Evolutionary conservation across 140 eudicot species (phyloP).

Genomic region (Cichorium intybus): DNA sequence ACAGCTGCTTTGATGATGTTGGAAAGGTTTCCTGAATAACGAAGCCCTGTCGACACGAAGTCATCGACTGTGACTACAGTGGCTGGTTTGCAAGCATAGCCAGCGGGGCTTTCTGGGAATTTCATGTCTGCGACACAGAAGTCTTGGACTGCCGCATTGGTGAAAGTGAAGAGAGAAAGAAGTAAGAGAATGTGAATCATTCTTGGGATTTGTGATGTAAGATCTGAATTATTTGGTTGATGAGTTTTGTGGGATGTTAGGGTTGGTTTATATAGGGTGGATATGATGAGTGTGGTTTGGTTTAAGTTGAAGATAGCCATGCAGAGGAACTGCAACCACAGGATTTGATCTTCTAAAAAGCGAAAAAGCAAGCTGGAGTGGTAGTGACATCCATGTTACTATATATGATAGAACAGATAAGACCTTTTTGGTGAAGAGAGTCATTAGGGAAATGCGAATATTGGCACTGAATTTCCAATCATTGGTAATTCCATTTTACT

Average conservation of each 20-base stretch:
- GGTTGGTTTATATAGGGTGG: constrained; percentile 25
- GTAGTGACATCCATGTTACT: constrained; percentile 40
- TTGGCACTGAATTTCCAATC: constrained; percentile 11
- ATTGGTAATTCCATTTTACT: neutral
- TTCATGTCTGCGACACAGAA: constrained; percentile 72
- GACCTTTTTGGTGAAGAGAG: constrained; percentile 25
- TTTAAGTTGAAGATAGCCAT: constrained; percentile 15
- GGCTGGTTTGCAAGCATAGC: constrained; percentile 66
- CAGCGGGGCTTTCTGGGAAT: constrained; percentile 59
- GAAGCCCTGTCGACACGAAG: constrained; percentile 55
- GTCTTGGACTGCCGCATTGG: constrained; percentile 63
- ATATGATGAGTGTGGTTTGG: constrained; percentile 23
- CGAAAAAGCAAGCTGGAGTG: constrained; percentile 32
- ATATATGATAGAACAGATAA: constrained; percentile 22
- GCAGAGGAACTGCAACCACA: constrained; percentile 28
- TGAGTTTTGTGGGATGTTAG: neutral
- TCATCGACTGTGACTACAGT: constrained; percentile 50
- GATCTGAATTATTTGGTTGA: neutral
- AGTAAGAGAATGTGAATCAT: constrained; percentile 41
- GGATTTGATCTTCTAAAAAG: constrained; percentile 18
- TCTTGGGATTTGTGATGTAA: neutral
- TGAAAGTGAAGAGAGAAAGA: constrained; percentile 36
- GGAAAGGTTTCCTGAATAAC: constrained; percentile 64
- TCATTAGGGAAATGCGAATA: neutral
- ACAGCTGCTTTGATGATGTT: constrained; percentile 88